phyloP scores from a whole-genome alignment of 2,329 filamentous ascomycete species.

The Aureobasidium subglaciale region DNA sequence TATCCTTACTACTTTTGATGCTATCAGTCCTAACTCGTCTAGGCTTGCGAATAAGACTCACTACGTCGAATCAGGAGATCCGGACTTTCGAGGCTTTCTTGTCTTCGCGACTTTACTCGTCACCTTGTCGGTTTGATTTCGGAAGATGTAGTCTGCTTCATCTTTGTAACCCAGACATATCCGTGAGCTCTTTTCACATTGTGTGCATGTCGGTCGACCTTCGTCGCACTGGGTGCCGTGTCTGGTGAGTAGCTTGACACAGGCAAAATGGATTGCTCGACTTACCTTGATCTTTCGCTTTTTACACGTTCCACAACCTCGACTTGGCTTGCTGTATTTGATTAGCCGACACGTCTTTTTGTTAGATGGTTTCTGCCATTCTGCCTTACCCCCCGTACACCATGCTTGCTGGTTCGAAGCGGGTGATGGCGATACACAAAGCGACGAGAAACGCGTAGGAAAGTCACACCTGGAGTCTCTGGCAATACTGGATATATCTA shows the following conservation, averaged over 20 bases:
- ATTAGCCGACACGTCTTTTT: background rate
- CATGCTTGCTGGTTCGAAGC: constrained; percentile 3
- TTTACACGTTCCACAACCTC: constrained; percentile 67
- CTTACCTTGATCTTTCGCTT: constrained; percentile 64
- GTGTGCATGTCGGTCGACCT: constrained; percentile 57
- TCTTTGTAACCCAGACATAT: constrained; percentile 62
- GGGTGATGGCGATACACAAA: constrained; percentile 1
- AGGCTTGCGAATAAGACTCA: background rate
- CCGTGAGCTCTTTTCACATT: constrained; percentile 57
- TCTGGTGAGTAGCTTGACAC: background rate
- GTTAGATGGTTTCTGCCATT: background rate
- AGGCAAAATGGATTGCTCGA: background rate
- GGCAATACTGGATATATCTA: background rate
- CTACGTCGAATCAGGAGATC: background rate
- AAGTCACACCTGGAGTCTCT: background rate
- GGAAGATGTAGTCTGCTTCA: constrained; percentile 65
- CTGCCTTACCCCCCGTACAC: constrained; percentile 13
- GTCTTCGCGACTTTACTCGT: background rate
- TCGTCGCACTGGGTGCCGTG: constrained; percentile 55
- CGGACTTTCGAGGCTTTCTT: background rate
- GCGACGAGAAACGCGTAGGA: background rate
- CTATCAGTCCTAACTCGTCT: background rate
- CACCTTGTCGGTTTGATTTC: constrained; percentile 60
- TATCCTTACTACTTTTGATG: background rate
- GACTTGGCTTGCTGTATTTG: constrained; percentile 24